Conservation (phyloP, 495 filamentous ascomycete genomes). For the Daldinia vernicosa region DNA sequence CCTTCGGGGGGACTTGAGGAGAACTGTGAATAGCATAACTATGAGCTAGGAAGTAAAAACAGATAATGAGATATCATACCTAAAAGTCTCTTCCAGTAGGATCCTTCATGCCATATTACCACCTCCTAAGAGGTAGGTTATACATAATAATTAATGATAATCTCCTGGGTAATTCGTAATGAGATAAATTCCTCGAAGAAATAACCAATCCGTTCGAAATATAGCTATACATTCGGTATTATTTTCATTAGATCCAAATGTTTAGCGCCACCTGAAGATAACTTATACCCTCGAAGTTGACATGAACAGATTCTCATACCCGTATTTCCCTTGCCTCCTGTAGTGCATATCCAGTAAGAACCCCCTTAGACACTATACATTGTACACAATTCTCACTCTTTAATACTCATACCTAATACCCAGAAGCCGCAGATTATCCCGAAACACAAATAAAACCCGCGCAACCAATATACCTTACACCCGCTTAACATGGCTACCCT, state of each 20-base stretch:
- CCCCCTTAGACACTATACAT: neutral
- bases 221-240: neutral
- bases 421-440: neutral
- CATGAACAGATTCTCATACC: neutral
- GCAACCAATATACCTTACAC: conserved; percentile 6
- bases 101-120: too few relatives aligned
- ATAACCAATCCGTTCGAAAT: neutral
- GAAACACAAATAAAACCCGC: neutral
- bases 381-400: neutral
- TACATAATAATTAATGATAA: too few relatives aligned
- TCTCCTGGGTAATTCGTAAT: too few relatives aligned
- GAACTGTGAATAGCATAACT: neutral
- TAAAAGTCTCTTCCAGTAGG: too few relatives aligned
- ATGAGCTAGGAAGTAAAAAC: too few relatives aligned
- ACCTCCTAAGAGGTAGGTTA: too few relatives aligned
- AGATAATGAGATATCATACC: too few relatives aligned
- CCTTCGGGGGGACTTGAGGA: neutral
- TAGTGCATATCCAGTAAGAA: neutral
- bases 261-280: neutral
- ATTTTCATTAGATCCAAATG: neutral
- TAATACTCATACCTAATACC: neutral
- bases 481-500: conserved; percentile 31
- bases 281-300: neutral
- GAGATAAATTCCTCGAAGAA: too few relatives aligned
- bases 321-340: neutral